Conservation (phyloP, 2,329 filamentous ascomycete species). For the Arthroderma uncinatum region DNA sequence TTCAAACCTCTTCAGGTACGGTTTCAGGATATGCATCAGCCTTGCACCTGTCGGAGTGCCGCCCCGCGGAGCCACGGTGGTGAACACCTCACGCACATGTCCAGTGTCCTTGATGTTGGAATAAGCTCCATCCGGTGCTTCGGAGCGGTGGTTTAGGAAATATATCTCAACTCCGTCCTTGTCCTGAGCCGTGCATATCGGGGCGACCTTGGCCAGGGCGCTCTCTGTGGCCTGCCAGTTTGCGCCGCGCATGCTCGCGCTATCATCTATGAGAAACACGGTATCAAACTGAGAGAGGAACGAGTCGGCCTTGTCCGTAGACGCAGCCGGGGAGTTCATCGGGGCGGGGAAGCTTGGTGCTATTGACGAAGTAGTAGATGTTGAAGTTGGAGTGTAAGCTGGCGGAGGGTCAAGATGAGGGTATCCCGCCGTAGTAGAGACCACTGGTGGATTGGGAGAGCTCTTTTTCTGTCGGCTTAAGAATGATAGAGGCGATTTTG, state of each 20-base stretch:
- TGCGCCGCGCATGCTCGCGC: conserved; percentile 68
- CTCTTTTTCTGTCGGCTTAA: neutral
- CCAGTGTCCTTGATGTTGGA: conserved; percentile 49
- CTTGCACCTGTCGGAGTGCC: conserved; percentile 65
- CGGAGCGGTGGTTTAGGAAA: conserved; percentile 62
- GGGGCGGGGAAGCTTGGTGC: neutral
- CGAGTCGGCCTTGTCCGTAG: neutral
- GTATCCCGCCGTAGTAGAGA: neutral
- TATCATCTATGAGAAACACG: conserved; percentile 83
- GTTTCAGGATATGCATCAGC: conserved; percentile 58
- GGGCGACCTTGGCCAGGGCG: conserved; percentile 62
- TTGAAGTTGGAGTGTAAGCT: conserved; percentile 22
- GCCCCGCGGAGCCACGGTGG: conserved; percentile 50
- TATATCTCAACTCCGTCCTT: conserved; percentile 78
- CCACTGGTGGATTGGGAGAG: neutral
- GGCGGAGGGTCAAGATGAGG: conserved; percentile 31
- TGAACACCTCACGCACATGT: conserved; percentile 59
- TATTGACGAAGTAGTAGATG: neutral
- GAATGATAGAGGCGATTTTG: conserved; percentile 5
- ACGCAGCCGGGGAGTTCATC: neutral
- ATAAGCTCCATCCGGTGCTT: conserved; percentile 46
- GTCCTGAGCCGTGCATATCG: conserved; percentile 71
- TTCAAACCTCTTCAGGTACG: conserved; percentile 55
- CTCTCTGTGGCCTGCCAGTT: conserved; percentile 64
- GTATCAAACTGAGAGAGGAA: conserved; percentile 78